Base-by-base conservation (phyloP, 768 basidiomycete species). In the Infundibulicybe gibba region DNA sequence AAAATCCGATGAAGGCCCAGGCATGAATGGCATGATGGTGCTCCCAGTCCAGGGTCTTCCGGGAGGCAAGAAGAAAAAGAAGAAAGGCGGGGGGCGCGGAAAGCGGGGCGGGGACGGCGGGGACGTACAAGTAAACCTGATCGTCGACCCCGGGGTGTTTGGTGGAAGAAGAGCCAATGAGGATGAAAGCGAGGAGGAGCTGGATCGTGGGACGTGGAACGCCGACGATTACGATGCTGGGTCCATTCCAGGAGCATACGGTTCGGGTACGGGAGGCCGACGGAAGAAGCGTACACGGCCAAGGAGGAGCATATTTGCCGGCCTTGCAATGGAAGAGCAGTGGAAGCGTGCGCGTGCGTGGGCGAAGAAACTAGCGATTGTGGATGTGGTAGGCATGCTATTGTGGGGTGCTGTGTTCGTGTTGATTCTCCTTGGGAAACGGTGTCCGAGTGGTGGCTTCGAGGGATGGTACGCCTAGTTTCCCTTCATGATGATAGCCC, bases 101-200 rank as follows among this genome's bases (percentile, higher is more conserved):
- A 65, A 62, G 55, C 43, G 43, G 11, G 67, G 54, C 45, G 49
- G 54, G 5, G 62, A 57, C 10, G 63, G 54, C 31, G 71, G 74
- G 3, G 76, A 77, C 54, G 79, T 87, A 2, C 85, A 87, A 49
- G 82, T 87, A 42, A 87, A 87, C 61, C 68, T 87, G 39, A 86
- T 87, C 49, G 81, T 87, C 25, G 83, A 86, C 54, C 85, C 85
- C 6, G 68, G 68, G 6, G 75, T 77, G 48, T 83, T 87, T 49
- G 69, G 17, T 38, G 25, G 25, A 25, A 8, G 68, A 25, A 44
- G 57, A 44, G 60, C 58, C 14, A 65, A 64, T 11, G 64, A 68
- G 0, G 73, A 69, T 3, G 64, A 67, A 11, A 48, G 49, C 15
- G 69, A 71, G 1, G 68, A 71, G 1, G 67, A 64, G 21, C 63